Evolutionary conservation across 2,329 filamentous ascomycete species (phyloP).

Genomic region (Aspergillaceae sp.): DNA sequence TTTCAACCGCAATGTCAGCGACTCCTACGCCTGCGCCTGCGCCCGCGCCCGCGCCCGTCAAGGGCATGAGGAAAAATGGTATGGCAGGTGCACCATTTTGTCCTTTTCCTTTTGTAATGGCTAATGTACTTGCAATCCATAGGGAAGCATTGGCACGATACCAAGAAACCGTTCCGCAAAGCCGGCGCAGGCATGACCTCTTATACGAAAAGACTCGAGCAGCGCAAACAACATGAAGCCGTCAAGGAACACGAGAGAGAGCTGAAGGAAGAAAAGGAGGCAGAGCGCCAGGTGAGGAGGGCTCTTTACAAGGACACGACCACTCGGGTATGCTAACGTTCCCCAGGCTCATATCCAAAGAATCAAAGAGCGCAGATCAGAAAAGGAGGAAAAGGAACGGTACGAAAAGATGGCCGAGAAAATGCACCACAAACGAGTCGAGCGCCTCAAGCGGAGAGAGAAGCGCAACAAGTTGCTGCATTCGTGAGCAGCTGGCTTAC

Average conservation of each 20-base stretch:
- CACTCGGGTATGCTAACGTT: constrained; percentile 2
- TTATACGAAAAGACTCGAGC: constrained; percentile 66
- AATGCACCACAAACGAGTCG: constrained; percentile 94
- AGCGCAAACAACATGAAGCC: constrained; percentile 61
- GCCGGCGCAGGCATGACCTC: constrained; percentile 68
- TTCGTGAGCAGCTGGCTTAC: constrained; percentile 26
- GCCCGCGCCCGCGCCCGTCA: constrained; percentile 23
- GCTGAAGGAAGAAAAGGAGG: constrained; percentile 91
- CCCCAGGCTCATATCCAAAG: constrained; percentile 62
- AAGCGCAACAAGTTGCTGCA: constrained; percentile 62
- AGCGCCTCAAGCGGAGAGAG: constrained; percentile 87
- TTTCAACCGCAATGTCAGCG: constrained; percentile 21
- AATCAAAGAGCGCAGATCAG: constrained; percentile 75
- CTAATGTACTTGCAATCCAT: constrained; percentile 14
- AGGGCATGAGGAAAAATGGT: constrained; percentile 80
- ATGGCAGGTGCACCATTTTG: constrained; percentile 19
- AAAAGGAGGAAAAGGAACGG: constrained; percentile 86
- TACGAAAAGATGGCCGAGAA: constrained; percentile 93
- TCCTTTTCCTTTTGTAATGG: constrained; percentile 1
- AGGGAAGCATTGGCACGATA: constrained; percentile 93
- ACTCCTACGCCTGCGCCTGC: constrained; percentile 23
- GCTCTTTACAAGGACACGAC: neutral
- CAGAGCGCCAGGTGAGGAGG: constrained; percentile 65
- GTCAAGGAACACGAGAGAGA: constrained; percentile 90
- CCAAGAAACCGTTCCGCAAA: constrained; percentile 70